Evolutionary conservation across 2,329 filamentous ascomycete genomes (phyloP).

Genomic region (Claviceps digitariae): DNA sequence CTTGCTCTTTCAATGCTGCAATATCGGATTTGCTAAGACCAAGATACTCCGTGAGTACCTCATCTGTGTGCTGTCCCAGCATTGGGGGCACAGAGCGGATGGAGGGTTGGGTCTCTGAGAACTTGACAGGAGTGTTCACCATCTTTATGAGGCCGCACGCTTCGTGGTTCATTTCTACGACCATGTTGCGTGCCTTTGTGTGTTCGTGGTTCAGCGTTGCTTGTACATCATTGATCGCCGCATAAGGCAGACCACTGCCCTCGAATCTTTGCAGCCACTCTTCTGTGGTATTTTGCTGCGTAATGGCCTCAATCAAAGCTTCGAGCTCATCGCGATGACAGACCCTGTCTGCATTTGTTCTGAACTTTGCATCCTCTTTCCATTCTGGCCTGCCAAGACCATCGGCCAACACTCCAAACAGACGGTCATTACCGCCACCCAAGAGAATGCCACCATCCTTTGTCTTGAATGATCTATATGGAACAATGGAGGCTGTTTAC

Average conservation of each 20-base stretch:
- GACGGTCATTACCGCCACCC: constrained; percentile 58
- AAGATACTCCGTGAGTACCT: constrained; percentile 53
- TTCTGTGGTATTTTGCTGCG: constrained; percentile 62
- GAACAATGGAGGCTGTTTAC: constrained; percentile 78
- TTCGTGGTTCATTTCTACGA: constrained; percentile 72
- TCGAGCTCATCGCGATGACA: constrained; percentile 67
- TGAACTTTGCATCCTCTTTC: constrained; percentile 45
- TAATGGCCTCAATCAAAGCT: constrained; percentile 61
- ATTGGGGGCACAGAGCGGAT: constrained; percentile 70
- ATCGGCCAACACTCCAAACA: constrained; percentile 52
- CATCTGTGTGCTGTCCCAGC: constrained; percentile 75
- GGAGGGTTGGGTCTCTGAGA: constrained; percentile 65
- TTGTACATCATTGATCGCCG: constrained; percentile 88
- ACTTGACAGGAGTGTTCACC: constrained; percentile 91
- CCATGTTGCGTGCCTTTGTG: constrained; percentile 75
- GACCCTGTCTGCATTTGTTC: constrained; percentile 49
- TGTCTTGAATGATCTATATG: constrained; percentile 74
- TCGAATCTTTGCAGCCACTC: constrained; percentile 83
- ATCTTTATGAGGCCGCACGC: constrained; percentile 76
- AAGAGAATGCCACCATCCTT: constrained; percentile 57
- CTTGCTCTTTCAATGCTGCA: constrained; percentile 45
- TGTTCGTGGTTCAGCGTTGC: constrained; percentile 73
- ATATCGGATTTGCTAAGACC: constrained; percentile 48
- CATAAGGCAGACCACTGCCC: constrained; percentile 82
- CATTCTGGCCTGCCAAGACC: constrained; percentile 44